A percentile compares a stretch with the other conserved stretches of the same genome.
phyloP scores from a whole-genome alignment of 129 eudicot genomes.

The Tanacetum coccineum region DNA sequence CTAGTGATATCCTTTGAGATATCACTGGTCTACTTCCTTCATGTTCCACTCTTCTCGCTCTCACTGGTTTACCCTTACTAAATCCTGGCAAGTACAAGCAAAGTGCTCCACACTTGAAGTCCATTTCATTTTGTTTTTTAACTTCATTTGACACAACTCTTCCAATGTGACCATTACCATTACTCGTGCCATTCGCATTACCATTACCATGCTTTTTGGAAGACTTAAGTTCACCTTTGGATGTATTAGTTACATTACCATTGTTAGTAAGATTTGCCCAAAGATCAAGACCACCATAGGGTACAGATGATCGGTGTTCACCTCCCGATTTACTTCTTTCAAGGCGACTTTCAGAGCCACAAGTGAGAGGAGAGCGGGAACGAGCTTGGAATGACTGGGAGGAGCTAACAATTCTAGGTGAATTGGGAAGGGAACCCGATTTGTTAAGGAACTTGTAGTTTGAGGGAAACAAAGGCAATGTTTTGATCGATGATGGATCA shows the following conservation, averaged over 20 bases:
- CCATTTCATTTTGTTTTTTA: constrained; percentile 31
- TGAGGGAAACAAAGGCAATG: constrained; percentile 45
- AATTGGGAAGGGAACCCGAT: constrained; percentile 46
- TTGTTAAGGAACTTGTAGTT: constrained; percentile 47
- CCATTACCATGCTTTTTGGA: constrained; percentile 9
- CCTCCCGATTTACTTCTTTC: constrained; percentile 73
- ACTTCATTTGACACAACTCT: background rate
- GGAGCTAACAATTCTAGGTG: constrained; percentile 38
- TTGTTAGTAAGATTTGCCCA: constrained; percentile 34
- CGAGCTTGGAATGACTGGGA: constrained; percentile 12
- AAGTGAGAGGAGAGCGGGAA: constrained; percentile 34
- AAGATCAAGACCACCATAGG: constrained; percentile 50
- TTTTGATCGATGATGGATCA: constrained; percentile 59
- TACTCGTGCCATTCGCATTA: too few species aligned
- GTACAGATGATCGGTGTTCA: constrained; percentile 44
- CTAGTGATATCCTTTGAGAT: constrained; percentile 68
- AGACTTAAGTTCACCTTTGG: background rate
- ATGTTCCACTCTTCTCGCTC: constrained; percentile 38
- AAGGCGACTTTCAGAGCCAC: constrained; percentile 38
- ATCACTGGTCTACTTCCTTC: constrained; percentile 23
- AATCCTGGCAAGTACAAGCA: constrained; percentile 79
- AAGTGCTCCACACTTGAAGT: constrained; percentile 71
- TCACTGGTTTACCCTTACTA: constrained; percentile 67
- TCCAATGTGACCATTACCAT: background rate
- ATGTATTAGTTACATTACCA: background rate